Percentiles rank a stretch among this genome's conserved stretches.
Conservation (phyloP, 441 rosid genomes). For the Gossypium schwendimanii region DNA sequence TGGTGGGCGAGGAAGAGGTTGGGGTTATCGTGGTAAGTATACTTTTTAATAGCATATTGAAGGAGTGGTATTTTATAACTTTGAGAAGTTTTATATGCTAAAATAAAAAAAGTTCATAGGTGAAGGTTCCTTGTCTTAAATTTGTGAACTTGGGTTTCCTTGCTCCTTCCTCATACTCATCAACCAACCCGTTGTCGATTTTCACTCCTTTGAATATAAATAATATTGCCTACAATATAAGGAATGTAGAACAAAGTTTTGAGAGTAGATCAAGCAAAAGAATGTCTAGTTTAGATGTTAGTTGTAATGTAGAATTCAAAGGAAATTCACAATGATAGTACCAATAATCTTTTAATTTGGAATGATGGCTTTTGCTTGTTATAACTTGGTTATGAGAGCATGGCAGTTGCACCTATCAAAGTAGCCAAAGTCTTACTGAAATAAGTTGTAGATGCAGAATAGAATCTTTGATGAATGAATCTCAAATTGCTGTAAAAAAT, state of each 20-base stretch:
- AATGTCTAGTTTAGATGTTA: neutral
- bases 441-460: neutral
- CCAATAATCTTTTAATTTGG: neutral
- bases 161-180: neutral
- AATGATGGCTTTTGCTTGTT: neutral
- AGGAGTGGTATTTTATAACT: neutral
- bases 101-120: neutral
- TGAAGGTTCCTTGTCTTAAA: neutral
- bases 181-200: neutral
- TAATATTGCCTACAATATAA: neutral
- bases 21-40: slow-evolving; percentile 40
- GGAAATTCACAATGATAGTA: neutral
- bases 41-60: neutral
- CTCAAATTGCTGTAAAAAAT: neutral
- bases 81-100: neutral
- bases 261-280: neutral
- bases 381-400: neutral
- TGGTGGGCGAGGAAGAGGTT: slow-evolving; percentile 67
- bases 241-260: neutral
- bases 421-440: neutral
- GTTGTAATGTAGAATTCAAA: neutral
- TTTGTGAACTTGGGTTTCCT: neutral
- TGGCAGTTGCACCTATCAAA: neutral
- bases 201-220: neutral
- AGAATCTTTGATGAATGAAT: neutral